Conservation (phyloP, 2,329 filamentous ascomycete species). For the Sclerotinia trifoliorum region DNA sequence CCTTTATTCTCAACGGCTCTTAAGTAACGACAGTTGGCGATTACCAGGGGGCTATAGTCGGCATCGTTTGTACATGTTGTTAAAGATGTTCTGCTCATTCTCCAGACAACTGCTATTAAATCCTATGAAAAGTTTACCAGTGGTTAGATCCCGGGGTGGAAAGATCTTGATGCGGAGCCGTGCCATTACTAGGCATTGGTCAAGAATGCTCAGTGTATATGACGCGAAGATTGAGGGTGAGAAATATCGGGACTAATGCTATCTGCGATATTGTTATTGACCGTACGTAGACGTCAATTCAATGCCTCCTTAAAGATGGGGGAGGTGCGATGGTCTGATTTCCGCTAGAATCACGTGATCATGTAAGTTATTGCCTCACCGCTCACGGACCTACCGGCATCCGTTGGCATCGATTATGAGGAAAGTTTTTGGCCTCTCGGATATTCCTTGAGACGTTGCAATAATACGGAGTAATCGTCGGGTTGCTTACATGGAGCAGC, state of each 20-base stretch:
- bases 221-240: slow-evolving; percentile 38
- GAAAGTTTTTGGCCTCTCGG: not conserved
- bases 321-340: too few relatives aligned
- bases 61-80: not conserved
- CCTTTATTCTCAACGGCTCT: not conserved
- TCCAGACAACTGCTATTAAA: slow-evolving; percentile 25
- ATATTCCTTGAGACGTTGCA: not conserved
- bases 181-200: slow-evolving; percentile 39
- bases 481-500: not conserved
- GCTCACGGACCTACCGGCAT: not conserved
- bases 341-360: not conserved
- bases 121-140: slow-evolving; percentile 34
- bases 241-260: slow-evolving; percentile 39
- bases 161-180: slow-evolving; percentile 40
- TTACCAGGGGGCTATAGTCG: not conserved
- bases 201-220: slow-evolving; percentile 35
- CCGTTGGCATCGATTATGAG: not conserved
- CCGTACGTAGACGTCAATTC: not conserved
- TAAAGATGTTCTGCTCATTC: not conserved
- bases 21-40: not conserved
- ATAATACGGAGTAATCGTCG: not conserved
- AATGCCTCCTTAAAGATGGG: not conserved
- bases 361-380: not conserved
- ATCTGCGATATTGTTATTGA: slow-evolving; percentile 38
- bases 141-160: slow-evolving; percentile 36